These are phyloP conservation scores for Botrytis fragariae DNA, from an alignment of 2,329 filamentous ascomycete species.

Conservation along the genomic window DNA sequence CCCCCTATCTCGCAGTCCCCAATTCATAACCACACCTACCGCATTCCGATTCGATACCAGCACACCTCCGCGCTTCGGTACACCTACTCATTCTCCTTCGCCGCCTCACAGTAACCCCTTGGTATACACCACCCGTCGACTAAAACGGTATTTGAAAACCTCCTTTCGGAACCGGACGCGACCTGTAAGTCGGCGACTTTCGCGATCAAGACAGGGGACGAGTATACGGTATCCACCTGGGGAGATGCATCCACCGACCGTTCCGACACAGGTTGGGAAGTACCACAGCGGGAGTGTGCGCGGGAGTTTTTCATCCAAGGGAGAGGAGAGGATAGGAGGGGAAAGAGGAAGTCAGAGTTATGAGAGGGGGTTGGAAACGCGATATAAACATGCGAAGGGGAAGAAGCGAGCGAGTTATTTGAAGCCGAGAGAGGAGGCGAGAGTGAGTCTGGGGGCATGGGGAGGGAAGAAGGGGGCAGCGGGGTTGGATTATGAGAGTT, in stretches of 20 bases:
- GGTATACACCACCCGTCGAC: background rate
- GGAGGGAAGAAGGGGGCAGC: background rate
- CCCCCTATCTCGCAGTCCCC: background rate
- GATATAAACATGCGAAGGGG: slow-evolving; percentile 1
- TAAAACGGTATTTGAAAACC: background rate
- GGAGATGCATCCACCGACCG: background rate
- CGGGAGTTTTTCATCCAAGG: background rate
- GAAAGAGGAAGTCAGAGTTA: background rate
- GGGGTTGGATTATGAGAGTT: background rate
- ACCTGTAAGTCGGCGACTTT: background rate
- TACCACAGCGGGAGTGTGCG: slow-evolving; percentile 9
- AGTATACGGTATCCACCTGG: background rate
- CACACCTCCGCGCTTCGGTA: background rate
- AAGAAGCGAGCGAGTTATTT: slow-evolving; percentile 6
- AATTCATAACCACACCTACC: background rate
- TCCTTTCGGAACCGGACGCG: background rate
- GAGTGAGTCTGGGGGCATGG: background rate
- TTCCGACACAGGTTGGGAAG: slow-evolving; percentile 10
- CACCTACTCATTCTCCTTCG: background rate
- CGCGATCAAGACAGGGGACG: background rate
- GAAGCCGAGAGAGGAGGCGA: background rate
- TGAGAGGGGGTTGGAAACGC: background rate
- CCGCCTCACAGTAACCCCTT: background rate
- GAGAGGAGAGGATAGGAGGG: background rate
- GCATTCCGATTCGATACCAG: background rate